A percentile compares a stretch with the other conserved stretches of the same genome.
phyloP scores from a whole-genome alignment of 2,329 filamentous ascomycete genomes.

The Capronia coronata region DNA sequence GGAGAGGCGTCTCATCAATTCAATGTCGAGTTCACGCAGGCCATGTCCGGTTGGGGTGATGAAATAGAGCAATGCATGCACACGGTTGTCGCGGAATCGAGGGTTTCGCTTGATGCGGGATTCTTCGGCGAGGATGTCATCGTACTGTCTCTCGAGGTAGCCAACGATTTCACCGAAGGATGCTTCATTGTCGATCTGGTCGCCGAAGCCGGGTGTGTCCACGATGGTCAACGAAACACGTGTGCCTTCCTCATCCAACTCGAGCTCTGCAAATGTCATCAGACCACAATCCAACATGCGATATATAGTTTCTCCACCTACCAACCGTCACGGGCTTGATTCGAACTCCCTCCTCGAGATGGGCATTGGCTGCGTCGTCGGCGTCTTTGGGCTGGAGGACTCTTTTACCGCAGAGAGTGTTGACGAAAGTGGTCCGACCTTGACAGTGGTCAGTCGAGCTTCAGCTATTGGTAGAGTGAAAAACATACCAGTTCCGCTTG shows the following conservation, averaged over 20 bases:
- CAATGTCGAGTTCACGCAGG: slow-evolving; percentile 96
- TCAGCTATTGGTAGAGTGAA: slow-evolving; percentile 1
- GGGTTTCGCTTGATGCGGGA: slow-evolving; percentile 99
- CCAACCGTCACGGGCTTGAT: slow-evolving; percentile 98
- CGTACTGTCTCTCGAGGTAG: slow-evolving; percentile 98
- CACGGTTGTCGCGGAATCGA: slow-evolving; percentile 97
- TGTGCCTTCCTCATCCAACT: slow-evolving; percentile 96
- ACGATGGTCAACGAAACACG: slow-evolving; percentile 97
- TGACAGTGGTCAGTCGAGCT: slow-evolving; percentile 8
- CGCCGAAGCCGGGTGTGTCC: slow-evolving; percentile 95
- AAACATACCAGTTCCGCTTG: slow-evolving; percentile 82
- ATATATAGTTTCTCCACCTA: slow-evolving; percentile 44
- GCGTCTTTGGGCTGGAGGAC: slow-evolving; percentile 88
- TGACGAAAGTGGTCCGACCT: slow-evolving; percentile 98
- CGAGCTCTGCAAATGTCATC: slow-evolving; percentile 59
- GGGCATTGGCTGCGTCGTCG: slow-evolving; percentile 80
- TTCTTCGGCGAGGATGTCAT: slow-evolving; percentile 98
- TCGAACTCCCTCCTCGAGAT: slow-evolving; percentile 92
- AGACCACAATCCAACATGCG: slow-evolving; percentile 4
- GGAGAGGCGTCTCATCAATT: slow-evolving; percentile 98
- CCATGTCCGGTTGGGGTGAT: slow-evolving; percentile 97
- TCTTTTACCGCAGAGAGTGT: slow-evolving; percentile 93
- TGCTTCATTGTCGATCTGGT: slow-evolving; percentile 98
- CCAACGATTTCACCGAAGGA: slow-evolving; percentile 98
- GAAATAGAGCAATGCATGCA: slow-evolving; percentile 97